Evolutionary conservation across 1,139 yeast genomes (phyloP).

Genomic region (Kurtzmaniella quercitrusa): DNA sequence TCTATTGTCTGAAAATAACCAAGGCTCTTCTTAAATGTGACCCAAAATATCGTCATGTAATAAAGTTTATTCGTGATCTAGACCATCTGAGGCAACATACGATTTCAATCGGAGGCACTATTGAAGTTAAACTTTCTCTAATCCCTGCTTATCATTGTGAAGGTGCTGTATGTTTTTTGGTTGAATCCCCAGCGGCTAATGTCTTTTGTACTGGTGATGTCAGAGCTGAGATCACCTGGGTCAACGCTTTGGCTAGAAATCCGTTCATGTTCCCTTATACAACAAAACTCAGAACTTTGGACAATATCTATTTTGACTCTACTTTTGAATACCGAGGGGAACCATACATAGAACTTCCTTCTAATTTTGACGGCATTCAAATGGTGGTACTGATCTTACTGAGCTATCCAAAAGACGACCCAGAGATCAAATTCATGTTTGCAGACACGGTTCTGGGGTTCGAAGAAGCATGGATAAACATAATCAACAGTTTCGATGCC

Average conservation of each 20-base stretch:
- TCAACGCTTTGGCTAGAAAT: constrained; percentile 25
- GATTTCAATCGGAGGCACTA: constrained; percentile 11
- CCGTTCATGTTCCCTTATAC: constrained; percentile 43
- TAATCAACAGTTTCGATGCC: constrained; percentile 28
- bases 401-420: constrained; percentile 40
- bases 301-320: constrained; percentile 53
- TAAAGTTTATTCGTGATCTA: constrained; percentile 19
- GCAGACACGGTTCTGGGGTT: constrained; percentile 46
- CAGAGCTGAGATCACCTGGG: constrained; percentile 57
- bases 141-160: constrained; percentile 57
- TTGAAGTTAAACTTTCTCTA: constrained; percentile 18
- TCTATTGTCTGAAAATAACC: constrained; percentile 51
- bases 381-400: constrained; percentile 28
- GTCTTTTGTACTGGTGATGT: constrained; percentile 58
- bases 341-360: constrained; percentile 42
- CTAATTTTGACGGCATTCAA: constrained; percentile 41
- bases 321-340: constrained; percentile 50
- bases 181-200: constrained; percentile 31
- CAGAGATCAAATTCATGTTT: constrained; percentile 37
- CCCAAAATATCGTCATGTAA: constrained; percentile 18
- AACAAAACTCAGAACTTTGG: constrained; percentile 28
- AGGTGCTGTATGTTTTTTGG: constrained; percentile 54
- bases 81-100: constrained; percentile 23
- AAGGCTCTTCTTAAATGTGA: constrained; percentile 26
- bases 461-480: constrained; percentile 50